Evolutionary conservation across 768 basidiomycete species (phyloP).

Genomic region (Leccinum pellstonianum): DNA sequence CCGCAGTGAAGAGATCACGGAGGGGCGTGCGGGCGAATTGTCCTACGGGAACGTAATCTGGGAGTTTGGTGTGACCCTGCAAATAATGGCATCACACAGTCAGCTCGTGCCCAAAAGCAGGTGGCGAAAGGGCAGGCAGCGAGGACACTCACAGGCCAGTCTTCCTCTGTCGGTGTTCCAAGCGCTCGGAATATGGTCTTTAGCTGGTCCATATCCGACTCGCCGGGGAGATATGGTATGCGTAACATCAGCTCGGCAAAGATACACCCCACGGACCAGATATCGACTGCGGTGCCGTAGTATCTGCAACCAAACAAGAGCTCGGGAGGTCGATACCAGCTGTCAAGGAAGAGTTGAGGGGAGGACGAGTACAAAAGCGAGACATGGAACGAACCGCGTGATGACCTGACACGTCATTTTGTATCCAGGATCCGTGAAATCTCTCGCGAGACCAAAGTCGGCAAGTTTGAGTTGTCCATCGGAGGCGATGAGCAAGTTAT

Average conservation of each 20-base stretch:
- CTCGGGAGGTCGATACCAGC: slow-evolving; percentile 98
- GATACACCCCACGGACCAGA: slow-evolving; percentile 98
- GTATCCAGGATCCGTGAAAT: slow-evolving; percentile 91
- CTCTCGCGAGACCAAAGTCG: slow-evolving; percentile 97
- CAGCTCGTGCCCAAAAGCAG: background rate
- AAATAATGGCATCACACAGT: background rate
- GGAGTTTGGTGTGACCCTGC: slow-evolving; percentile 87
- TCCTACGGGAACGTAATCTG: slow-evolving; percentile 85
- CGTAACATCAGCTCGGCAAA: slow-evolving; percentile 97
- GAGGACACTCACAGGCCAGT: slow-evolving; percentile 79
- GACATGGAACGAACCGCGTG: slow-evolving; percentile 63
- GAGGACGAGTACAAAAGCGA: slow-evolving; percentile 7
- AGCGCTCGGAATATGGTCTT: slow-evolving; percentile 93
- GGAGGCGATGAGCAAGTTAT: slow-evolving; percentile 92
- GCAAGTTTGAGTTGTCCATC: slow-evolving; percentile 94
- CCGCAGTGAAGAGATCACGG: slow-evolving; percentile 87
- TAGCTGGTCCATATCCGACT: slow-evolving; percentile 95
- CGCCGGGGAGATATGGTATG: slow-evolving; percentile 93
- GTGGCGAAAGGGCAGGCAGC: background rate
- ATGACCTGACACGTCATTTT: slow-evolving; percentile 99
- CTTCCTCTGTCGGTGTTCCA: slow-evolving; percentile 94
- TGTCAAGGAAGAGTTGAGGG: slow-evolving; percentile 29
- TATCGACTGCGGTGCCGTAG: slow-evolving; percentile 90
- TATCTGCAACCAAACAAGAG: slow-evolving; percentile 87
- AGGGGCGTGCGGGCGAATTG: slow-evolving; percentile 82